Conservation (phyloP, 805 yeast species). For the Citeromyces nyonsensis region DNA sequence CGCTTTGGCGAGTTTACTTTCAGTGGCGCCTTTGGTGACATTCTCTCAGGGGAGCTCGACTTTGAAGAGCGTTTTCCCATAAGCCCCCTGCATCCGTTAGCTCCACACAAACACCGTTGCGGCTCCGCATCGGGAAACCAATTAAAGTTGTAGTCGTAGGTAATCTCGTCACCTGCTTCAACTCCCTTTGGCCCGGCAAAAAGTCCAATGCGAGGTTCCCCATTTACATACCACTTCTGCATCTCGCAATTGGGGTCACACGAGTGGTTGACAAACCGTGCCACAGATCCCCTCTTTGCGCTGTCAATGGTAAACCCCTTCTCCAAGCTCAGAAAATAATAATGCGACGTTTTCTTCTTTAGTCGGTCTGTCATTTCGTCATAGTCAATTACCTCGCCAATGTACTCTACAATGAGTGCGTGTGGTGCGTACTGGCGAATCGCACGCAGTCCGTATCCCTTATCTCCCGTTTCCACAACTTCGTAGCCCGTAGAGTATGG, state of each 20-base stretch:
- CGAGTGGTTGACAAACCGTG: conserved; percentile 34
- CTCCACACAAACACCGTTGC: conserved; percentile 27
- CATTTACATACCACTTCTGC: conserved; percentile 31
- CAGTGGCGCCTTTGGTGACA: not conserved
- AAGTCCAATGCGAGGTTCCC: conserved; percentile 27
- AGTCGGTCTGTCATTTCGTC: conserved; percentile 20
- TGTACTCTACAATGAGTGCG: conserved; percentile 27
- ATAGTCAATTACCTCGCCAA: conserved; percentile 29
- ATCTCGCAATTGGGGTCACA: conserved; percentile 30
- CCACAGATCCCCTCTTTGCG: conserved; percentile 27
- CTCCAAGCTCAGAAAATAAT: conserved; percentile 24
- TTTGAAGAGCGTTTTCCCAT: conserved; percentile 12
- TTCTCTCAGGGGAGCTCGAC: too few species aligned
- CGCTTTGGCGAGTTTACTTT: not conserved
- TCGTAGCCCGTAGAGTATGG: conserved; percentile 8
- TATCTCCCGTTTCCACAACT: conserved; percentile 18
- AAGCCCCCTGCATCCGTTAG: conserved; percentile 22
- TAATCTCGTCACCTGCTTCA: conserved; percentile 23
- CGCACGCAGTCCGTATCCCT: conserved; percentile 27
- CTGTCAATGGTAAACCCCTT: conserved; percentile 27
- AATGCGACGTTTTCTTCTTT: conserved; percentile 9
- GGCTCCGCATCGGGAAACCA: conserved; percentile 25
- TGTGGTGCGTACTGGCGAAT: conserved; percentile 18
- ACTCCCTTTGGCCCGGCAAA: conserved; percentile 23
- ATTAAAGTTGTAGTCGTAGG: conserved; percentile 32